These are phyloP conservation scores for Reticulascus tulasneorum DNA, from an alignment of 2,329 filamentous ascomycete species.

Conservation along the genomic window DNA sequence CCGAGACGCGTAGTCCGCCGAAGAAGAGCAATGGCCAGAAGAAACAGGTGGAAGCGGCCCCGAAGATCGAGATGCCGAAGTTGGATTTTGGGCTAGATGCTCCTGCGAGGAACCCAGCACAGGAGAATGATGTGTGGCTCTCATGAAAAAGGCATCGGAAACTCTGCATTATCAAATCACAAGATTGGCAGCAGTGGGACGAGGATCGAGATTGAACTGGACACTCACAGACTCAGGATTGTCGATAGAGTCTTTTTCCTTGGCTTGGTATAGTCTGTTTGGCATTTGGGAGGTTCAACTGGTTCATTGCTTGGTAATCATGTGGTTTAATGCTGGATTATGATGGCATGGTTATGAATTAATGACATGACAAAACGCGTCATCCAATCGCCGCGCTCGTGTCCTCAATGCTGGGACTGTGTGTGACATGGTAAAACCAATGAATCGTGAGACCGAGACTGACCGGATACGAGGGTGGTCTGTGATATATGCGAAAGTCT, in stretches of 20 bases:
- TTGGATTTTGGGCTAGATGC: slow-evolving; percentile 45
- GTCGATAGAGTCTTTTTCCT: slow-evolving; percentile 9
- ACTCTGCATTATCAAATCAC: too few relatives aligned
- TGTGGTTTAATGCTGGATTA: slow-evolving; percentile 16
- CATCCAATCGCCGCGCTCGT: too few relatives aligned
- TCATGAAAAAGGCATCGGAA: too few relatives aligned
- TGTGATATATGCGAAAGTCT: too few relatives aligned
- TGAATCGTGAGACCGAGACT: too few relatives aligned
- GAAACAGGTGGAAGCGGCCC: slow-evolving; percentile 51
- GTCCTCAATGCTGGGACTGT: too few relatives aligned
- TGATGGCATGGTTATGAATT: slow-evolving; percentile 36
- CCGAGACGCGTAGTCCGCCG: slow-evolving; percentile 36
- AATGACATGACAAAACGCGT: slow-evolving; percentile 23
- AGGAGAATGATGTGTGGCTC: slow-evolving; percentile 26
- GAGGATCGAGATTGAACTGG: background rate
- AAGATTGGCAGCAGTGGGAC: background rate
- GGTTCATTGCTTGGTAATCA: slow-evolving; percentile 21
- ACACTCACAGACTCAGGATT: background rate
- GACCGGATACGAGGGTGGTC: too few relatives aligned
- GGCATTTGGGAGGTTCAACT: slow-evolving; percentile 13
- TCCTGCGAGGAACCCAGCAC: slow-evolving; percentile 17
- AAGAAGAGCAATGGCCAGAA: slow-evolving; percentile 38
- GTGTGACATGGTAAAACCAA: too few relatives aligned
- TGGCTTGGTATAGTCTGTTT: slow-evolving; percentile 12
- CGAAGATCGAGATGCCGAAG: slow-evolving; percentile 58